Base-by-base conservation (phyloP, 306 rosid genomes). In the Rosa rugosa region DNA sequence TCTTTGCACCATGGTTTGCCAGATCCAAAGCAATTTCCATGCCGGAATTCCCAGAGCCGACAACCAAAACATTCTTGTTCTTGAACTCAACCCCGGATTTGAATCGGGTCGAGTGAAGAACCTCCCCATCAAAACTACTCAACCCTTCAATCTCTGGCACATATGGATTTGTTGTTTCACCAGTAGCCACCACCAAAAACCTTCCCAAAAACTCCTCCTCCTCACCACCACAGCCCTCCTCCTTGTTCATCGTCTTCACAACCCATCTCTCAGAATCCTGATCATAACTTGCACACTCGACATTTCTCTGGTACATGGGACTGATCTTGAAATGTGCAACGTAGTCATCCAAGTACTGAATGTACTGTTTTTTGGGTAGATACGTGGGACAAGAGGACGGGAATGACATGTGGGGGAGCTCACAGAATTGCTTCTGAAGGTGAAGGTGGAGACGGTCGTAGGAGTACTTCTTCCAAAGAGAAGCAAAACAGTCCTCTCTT, bases 11-110 rank as follows among this genome's bases (percentile, higher is more conserved):
- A 16, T 89, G 80, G 69, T 90, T 85, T 10, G 81, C 62, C 0
- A 92, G 76, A 66, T 92, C 97, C 1, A 85, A 49, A 0, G 96
- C 88, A 10, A 92, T 92, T 54, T 92, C 96, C 94, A 89, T 85
- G 36, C 88, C 97, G 34, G 95, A 92, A 85, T 90, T 92, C 5
- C 97, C 97, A 44, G 92, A 80, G 16, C 97, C 97, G 16, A 90
- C 96, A 20, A 92, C 97, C 59, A 92, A 84, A 83, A 90, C 96
- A 36, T 75, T 82, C 54, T 86, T 72, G 36, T 74, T 76, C 20
- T 40, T n/a, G 38, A 85, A 89, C 27, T 78, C 88, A 41, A 79
- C 80, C 16, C 92, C 96, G 22, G 82, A 79, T 44, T 82, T 78
- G 7, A 57, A 92, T 59, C 11, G 8, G 0, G 93, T 90, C 1